phyloP scores from a whole-genome alignment of 345 rosid species.

The Eucalyptus sp. region DNA sequence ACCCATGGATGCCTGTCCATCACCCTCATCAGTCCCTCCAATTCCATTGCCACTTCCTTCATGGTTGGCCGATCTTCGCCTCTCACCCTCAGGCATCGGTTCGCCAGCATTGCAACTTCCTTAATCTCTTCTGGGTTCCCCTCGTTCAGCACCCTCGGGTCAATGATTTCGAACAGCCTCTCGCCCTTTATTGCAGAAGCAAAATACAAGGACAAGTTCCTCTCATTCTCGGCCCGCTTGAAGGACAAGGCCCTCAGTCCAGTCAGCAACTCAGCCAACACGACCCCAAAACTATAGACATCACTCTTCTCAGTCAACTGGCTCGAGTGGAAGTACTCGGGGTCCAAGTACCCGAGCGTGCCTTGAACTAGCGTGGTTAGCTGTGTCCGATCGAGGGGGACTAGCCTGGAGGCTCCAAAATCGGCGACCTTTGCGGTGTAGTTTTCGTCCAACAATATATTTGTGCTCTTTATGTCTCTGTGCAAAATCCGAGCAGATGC shows the following conservation, averaged over 20 bases:
- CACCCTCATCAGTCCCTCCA: background rate
- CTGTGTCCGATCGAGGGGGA: conserved; percentile 23
- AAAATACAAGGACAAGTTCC: conserved; percentile 11
- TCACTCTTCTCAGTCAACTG: background rate
- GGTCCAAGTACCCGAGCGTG: conserved; percentile 32
- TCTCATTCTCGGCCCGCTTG: background rate
- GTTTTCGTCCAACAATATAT: conserved; percentile 26
- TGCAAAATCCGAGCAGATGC: background rate
- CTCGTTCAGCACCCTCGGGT: background rate
- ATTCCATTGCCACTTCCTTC: conserved; percentile 7
- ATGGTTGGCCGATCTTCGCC: conserved; percentile 15
- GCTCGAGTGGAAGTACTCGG: conserved; percentile 21
- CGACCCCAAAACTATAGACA: background rate
- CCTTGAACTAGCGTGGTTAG: conserved; percentile 33
- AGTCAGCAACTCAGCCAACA: conserved; percentile 21
- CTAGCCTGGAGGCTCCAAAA: conserved; percentile 35
- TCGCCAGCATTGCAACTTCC: conserved; percentile 5
- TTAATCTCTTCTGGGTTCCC: background rate
- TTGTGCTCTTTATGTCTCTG: conserved; percentile 24
- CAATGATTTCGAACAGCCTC: conserved; percentile 6
- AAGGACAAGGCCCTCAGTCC: conserved; percentile 12
- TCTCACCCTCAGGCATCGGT: conserved; percentile 7
- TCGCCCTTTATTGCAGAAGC: conserved; percentile 11
- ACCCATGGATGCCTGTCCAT: conserved; percentile 5
- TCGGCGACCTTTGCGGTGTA: conserved; percentile 27